phyloP scores from a whole-genome alignment of 2,329 filamentous ascomycete genomes.

The Mycosphaerella sp. region DNA sequence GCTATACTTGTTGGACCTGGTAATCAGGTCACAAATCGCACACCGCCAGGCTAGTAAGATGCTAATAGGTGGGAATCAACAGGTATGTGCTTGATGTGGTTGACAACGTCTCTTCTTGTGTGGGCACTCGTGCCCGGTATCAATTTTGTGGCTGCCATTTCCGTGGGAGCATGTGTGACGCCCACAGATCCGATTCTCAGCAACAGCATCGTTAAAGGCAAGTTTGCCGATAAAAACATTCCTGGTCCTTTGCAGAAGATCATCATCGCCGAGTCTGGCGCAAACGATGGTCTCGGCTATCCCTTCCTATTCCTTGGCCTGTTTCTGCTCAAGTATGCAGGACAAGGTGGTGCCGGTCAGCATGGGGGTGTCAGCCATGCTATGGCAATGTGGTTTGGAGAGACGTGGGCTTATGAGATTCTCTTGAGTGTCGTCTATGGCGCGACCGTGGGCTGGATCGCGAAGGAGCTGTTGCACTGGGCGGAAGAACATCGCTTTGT shows the following conservation, averaged over 20 bases:
- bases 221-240: slow-evolving; percentile 86
- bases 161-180: slow-evolving; percentile 79
- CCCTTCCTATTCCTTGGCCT: slow-evolving; percentile 81
- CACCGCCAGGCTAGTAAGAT: too few relatives aligned
- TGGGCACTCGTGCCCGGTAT: slow-evolving; percentile 69
- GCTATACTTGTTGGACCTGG: slow-evolving; percentile 66
- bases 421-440: slow-evolving; percentile 73
- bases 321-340: slow-evolving; percentile 73
- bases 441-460: slow-evolving; percentile 68
- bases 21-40: too few relatives aligned
- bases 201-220: slow-evolving; percentile 87
- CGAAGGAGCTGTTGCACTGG: slow-evolving; percentile 76
- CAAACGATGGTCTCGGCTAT: slow-evolving; percentile 84
- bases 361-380: slow-evolving; percentile 58
- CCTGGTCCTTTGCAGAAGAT: slow-evolving; percentile 72
- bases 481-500: slow-evolving; percentile 76
- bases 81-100: slow-evolving; percentile 82
- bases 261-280: slow-evolving; percentile 64
- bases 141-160: slow-evolving; percentile 69
- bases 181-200: slow-evolving; percentile 85
- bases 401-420: slow-evolving; percentile 80
- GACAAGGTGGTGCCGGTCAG: slow-evolving; percentile 50
- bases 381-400: slow-evolving; percentile 74
- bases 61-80: too few relatives aligned
- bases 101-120: slow-evolving; percentile 69